phyloP scores from a whole-genome alignment of 1,284 basidiomycete species.

The Papiliotrema nemorosa region DNA sequence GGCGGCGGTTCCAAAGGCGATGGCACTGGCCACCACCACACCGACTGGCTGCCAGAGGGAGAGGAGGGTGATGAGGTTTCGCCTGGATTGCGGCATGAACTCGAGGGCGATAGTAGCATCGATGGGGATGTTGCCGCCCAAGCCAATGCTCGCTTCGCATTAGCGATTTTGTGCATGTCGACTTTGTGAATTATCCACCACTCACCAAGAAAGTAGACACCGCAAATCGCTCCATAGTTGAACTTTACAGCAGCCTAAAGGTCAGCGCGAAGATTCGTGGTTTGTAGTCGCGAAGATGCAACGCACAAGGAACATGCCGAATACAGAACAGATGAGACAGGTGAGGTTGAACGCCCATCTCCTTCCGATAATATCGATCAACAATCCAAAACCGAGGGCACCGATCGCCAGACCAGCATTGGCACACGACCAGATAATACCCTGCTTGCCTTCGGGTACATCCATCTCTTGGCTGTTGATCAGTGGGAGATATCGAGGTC shows the following conservation, averaged over 20 bases:
- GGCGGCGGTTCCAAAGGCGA: conserved; percentile 52
- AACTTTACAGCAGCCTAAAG: conserved; percentile 30
- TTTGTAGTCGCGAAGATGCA: neutral
- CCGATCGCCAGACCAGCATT: conserved; percentile 51
- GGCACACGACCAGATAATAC: conserved; percentile 58
- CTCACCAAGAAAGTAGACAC: conserved; percentile 42
- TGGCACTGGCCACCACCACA: conserved; percentile 59
- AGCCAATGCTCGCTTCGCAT: conserved; percentile 51
- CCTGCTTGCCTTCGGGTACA: conserved; percentile 45
- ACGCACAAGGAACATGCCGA: conserved; percentile 53
- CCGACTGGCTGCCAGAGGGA: conserved; percentile 49
- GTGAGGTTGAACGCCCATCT: conserved; percentile 72
- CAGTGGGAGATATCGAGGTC: neutral
- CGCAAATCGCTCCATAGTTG: conserved; percentile 45
- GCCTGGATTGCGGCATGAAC: conserved; percentile 42
- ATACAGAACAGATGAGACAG: conserved; percentile 65
- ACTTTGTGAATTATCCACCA: too few species aligned
- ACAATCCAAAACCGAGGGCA: conserved; percentile 28
- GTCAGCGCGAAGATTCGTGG: conserved; percentile 40
- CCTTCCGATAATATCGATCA: conserved; percentile 38
- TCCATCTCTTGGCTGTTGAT: conserved; percentile 33
- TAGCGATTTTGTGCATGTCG: too few species aligned
- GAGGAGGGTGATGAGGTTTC: conserved; percentile 50
- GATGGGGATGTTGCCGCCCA: conserved; percentile 57
- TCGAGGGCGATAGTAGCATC: conserved; percentile 75